phyloP scores from a whole-genome alignment of 1,284 basidiomycete genomes.

The Thecaphora thlaspeos region DNA sequence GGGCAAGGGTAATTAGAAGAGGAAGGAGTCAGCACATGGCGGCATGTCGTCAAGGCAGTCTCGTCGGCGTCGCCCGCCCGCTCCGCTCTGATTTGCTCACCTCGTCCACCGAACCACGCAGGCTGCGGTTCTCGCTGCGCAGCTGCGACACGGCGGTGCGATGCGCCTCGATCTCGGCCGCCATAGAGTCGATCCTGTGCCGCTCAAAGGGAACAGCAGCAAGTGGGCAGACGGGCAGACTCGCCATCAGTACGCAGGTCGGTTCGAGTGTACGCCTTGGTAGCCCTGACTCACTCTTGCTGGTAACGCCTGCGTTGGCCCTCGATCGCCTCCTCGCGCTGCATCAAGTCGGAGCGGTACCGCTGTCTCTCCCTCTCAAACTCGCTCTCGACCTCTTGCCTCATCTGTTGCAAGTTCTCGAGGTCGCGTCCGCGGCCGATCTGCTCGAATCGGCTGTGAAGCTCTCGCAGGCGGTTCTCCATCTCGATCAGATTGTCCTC shows the following conservation, averaged over 20 bases:
- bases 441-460: conserved; percentile 67
- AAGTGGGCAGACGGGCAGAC: no score
- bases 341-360: conserved; percentile 72
- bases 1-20: neutral
- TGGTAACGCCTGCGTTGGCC: conserved; percentile 67
- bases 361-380: conserved; percentile 74
- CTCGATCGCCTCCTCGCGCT: conserved; percentile 73
- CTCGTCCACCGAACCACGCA: conserved; percentile 74
- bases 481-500: conserved; percentile 64
- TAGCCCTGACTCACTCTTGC: no score
- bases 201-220: no score
- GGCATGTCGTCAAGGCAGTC: no score
- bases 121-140: conserved; percentile 71
- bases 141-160: conserved; percentile 10
- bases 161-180: conserved; percentile 32
- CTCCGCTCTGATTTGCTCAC: neutral
- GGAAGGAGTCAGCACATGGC: no score
- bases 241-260: no score
- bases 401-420: conserved; percentile 68
- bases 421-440: conserved; percentile 67
- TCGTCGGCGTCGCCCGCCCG: no score
- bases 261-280: no score
- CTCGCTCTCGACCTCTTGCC: conserved; percentile 69
- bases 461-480: conserved; percentile 65
- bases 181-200: conserved; percentile 9